A percentile compares a stretch with the other conserved stretches of the same genome.
phyloP scores from a whole-genome alignment of 371 early-diverging fungal genomes.

The Choanephora cucurbitarum region DNA sequence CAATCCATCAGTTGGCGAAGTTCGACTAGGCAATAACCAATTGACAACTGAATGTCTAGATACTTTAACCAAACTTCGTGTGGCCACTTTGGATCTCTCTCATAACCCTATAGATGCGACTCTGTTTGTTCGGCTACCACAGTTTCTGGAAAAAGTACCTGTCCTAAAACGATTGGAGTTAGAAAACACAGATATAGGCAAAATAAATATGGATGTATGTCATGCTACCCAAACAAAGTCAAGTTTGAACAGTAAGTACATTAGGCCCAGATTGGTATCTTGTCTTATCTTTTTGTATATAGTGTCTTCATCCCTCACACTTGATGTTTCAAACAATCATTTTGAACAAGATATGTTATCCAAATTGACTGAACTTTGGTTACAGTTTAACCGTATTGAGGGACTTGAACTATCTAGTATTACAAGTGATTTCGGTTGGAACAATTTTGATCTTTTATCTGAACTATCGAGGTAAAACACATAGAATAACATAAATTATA shows the following conservation, averaged over 20 bases:
- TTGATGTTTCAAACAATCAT: slow-evolving; percentile 25
- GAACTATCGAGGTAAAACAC: slow-evolving; percentile 15
- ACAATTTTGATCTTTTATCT: slow-evolving; percentile 16
- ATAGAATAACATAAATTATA: neutral
- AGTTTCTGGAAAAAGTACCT: slow-evolving; percentile 9
- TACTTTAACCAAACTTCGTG: neutral
- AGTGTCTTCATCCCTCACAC: neutral
- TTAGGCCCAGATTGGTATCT: no score
- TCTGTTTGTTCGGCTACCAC: slow-evolving; percentile 10
- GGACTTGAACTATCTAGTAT: slow-evolving; percentile 17
- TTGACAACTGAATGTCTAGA: slow-evolving; percentile 16
- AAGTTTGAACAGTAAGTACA: neutral
- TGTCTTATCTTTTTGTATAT: no score
- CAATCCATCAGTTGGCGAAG: slow-evolving; percentile 11
- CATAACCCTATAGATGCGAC: slow-evolving; percentile 31
- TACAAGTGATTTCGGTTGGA: slow-evolving; percentile 20
- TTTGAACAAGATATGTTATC: slow-evolving; percentile 23
- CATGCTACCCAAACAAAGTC: neutral
- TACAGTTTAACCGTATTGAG: slow-evolving; percentile 1
- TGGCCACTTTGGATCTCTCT: slow-evolving; percentile 1
- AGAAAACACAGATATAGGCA: slow-evolving; percentile 24
- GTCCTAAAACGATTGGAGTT: slow-evolving; percentile 15
- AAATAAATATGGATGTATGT: neutral
- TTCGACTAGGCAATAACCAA: slow-evolving; percentile 29
- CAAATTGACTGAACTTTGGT: slow-evolving; percentile 16